phyloP scores from a whole-genome alignment of 495 filamentous ascomycete genomes.

The Aspergillus carlsbadensis region DNA sequence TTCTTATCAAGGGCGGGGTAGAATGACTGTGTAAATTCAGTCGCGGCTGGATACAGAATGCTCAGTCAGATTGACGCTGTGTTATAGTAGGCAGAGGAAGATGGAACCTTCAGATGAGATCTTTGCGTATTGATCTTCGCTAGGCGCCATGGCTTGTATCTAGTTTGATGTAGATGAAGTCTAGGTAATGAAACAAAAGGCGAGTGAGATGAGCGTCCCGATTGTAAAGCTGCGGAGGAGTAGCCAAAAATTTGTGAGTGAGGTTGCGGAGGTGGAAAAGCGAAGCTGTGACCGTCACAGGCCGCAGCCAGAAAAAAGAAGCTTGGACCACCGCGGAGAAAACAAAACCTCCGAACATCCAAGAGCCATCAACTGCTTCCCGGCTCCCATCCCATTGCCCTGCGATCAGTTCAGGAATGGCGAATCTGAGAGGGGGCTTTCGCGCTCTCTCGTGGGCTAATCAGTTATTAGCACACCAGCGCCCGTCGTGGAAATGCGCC shows the following conservation, averaged over 20 bases:
- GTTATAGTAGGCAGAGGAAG: neutral
- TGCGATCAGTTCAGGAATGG: conserved; percentile 28
- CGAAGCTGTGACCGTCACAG: neutral
- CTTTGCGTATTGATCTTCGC: conserved; percentile 43
- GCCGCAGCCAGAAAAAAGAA: conserved; percentile 24
- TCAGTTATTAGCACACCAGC: conserved; percentile 23
- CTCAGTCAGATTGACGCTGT: conserved; percentile 7
- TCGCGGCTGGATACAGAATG: conserved; percentile 37
- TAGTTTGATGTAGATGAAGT: neutral
- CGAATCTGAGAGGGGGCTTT: conserved; percentile 27
- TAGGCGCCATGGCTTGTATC: conserved; percentile 31
- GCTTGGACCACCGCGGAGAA: conserved; percentile 44
- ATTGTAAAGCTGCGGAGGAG: neutral
- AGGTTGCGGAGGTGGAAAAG: conserved; percentile 3
- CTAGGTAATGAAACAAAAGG: neutral
- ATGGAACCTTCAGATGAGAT: conserved; percentile 52
- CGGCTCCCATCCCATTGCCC: conserved; percentile 15
- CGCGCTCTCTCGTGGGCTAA: conserved; percentile 35
- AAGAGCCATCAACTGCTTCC: conserved; percentile 18
- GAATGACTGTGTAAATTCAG: conserved; percentile 52
- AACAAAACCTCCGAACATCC: conserved; percentile 24
- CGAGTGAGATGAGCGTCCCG: neutral
- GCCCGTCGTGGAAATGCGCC: conserved; percentile 35
- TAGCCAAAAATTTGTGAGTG: neutral
- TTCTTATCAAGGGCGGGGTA: conserved; percentile 56